A percentile compares a stretch with the other conserved stretches of the same genome.
phyloP scores from a whole-genome alignment of 106 monocot genomes.

The Amphibolis antarctica region DNA sequence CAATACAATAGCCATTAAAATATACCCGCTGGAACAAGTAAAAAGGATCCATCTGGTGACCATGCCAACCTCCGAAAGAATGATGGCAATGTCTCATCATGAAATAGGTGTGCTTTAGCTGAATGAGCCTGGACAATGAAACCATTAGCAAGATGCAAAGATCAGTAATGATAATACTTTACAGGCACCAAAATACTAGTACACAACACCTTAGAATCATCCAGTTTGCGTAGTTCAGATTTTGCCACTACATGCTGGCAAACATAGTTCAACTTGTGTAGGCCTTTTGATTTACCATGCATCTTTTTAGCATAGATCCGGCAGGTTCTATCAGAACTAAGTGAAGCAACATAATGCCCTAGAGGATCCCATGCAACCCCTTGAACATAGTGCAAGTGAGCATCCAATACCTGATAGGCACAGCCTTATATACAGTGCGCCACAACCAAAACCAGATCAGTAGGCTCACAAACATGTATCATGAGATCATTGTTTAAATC shows the following conservation, averaged over 20 bases:
- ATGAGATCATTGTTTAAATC: background rate
- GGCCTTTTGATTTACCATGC: constrained; percentile 44
- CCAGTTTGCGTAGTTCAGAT: constrained; percentile 34
- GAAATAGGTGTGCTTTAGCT: constrained; percentile 61
- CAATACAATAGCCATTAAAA: too few relatives aligned
- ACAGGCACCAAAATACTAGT: background rate
- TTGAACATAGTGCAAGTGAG: constrained; percentile 92
- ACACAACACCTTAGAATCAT: constrained; percentile 56
- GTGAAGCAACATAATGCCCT: constrained; percentile 72
- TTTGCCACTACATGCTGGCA: constrained; percentile 68
- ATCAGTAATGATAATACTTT: too few relatives aligned
- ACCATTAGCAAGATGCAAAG: background rate
- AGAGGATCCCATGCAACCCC: constrained; percentile 97
- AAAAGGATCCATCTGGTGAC: constrained; percentile 97
- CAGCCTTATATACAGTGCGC: constrained; percentile 35
- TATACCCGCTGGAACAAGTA: constrained; percentile 81
- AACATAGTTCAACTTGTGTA: constrained; percentile 61
- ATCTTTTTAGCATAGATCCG: constrained; percentile 65
- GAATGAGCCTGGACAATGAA: constrained; percentile 25
- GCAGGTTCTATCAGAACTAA: constrained; percentile 94
- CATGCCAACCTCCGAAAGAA: constrained; percentile 83
- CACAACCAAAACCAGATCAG: background rate
- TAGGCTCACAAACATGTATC: background rate
- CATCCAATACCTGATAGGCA: constrained; percentile 82
- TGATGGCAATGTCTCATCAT: constrained; percentile 92